phyloP scores from a whole-genome alignment of 371 early-diverging fungal species.

The Lichtheimia ornata region DNA sequence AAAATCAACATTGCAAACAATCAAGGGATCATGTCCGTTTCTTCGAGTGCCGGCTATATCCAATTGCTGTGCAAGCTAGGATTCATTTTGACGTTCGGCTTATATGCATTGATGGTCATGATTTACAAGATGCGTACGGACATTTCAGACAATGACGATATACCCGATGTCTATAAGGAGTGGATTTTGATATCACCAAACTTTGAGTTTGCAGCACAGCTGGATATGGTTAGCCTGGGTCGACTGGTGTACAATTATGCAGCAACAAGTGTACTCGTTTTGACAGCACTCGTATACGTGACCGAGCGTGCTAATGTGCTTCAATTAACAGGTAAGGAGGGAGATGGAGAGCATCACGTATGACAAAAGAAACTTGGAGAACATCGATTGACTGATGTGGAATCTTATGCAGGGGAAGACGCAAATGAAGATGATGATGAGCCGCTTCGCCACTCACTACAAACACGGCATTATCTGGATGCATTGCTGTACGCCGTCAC shows the following conservation, averaged over 20 bases:
- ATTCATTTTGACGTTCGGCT: slow-evolving; percentile 11
- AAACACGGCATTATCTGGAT: slow-evolving; percentile 19
- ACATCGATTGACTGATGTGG: not conserved
- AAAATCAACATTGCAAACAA: slow-evolving; percentile 1
- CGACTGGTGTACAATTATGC: slow-evolving; percentile 42
- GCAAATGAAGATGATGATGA: not conserved
- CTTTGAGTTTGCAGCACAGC: slow-evolving; percentile 25
- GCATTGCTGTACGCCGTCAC: slow-evolving; percentile 33
- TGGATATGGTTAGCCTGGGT: slow-evolving; percentile 38
- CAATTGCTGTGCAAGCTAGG: slow-evolving; percentile 17
- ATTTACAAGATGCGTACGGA: slow-evolving; percentile 17
- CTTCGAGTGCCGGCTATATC: slow-evolving; percentile 28
- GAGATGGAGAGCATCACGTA: no score
- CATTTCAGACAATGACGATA: not conserved
- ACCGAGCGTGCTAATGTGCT: slow-evolving; percentile 21
- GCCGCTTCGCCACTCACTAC: slow-evolving; percentile 2
- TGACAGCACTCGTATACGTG: slow-evolving; percentile 32
- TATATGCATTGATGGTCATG: slow-evolving; percentile 20
- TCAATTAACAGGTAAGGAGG: slow-evolving; percentile 3
- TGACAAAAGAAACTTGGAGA: no score
- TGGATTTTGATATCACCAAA: slow-evolving; percentile 3
- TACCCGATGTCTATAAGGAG: slow-evolving; percentile 21
- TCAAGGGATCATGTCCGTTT: slow-evolving; percentile 15
- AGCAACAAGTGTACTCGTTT: slow-evolving; percentile 30
- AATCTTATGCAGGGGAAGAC: not conserved